Base-by-base conservation (phyloP, 2,329 filamentous ascomycete genomes). In the Fusarium transvaalense region DNA sequence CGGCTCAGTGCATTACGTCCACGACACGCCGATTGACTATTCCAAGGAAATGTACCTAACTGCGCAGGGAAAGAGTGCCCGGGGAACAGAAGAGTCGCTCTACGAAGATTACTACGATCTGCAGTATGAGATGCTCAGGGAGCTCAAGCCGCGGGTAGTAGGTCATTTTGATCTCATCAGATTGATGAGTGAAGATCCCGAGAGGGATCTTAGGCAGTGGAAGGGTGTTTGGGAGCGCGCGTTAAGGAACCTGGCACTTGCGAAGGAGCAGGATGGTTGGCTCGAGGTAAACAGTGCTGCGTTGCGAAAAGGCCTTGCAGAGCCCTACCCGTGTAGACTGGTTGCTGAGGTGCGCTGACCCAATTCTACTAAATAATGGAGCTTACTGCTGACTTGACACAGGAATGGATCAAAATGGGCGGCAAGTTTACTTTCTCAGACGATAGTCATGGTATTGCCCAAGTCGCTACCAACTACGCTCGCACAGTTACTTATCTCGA, bases 151-250 rank as follows among this genome's bases (percentile, higher is more conserved):
- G 32, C 87, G 88, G 10, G 85, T 99, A 14, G 91, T 99, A 6
- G 96, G 94, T 0, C 96, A 99, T 80, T 97, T 99, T 77, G 96
- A 99, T 80, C 87, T 99, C 21, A 91, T 98, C 56, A 85, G 95
- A 14, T 81, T 99, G 67, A 85, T 96, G 77, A 94, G 92, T 72
- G 86, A 88, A 59, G 84, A 91, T 21, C 90, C 91, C 0, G 86
- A 86, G 48, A 78, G 86, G 38, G 88, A 89, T 67, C 83, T 93
- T 60, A 81, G 82, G 38, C 76, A 76, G 46, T 89, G 88, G 84
- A 75, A 78, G 10, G 78, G 82, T 5, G 92, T 97, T 0, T 98
- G 95, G 95, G 79, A 84, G 51, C 88, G 83, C 75, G 86, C 97
- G 32, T 70, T 86, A 72, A 85, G 94, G 59, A 98, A 98, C 77